These are phyloP conservation scores for Corchorus capsularis DNA, from an alignment of 345 rosid species.

Conservation along the genomic window DNA sequence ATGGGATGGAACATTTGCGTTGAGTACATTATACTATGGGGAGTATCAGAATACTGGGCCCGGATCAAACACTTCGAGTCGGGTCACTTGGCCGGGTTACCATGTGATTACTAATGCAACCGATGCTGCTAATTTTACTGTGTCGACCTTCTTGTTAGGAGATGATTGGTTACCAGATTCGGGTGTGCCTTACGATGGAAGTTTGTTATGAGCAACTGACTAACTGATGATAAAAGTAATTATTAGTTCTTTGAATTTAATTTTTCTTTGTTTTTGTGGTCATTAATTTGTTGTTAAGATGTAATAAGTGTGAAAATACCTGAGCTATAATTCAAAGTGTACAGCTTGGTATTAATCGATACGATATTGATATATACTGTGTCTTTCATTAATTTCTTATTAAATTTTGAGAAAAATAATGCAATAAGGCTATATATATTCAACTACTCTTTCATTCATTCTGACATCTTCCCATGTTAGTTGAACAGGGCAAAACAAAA, in stretches of 20 bases:
- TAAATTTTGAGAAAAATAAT: neutral
- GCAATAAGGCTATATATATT: neutral
- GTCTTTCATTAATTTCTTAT: too few species aligned
- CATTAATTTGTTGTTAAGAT: neutral
- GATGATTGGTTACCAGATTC: conserved; percentile 68
- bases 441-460: neutral
- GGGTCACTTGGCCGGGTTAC: conserved; percentile 79
- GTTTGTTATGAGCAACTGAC: conserved; percentile 30
- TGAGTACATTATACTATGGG: conserved; percentile 70
- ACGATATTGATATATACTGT: neutral
- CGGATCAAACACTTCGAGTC: conserved; percentile 53
- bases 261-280: neutral
- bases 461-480: neutral
- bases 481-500: neutral
- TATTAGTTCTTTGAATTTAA: neutral
- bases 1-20: conserved; percentile 69
- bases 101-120: conserved; percentile 48
- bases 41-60: conserved; percentile 70
- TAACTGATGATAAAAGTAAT: neutral
- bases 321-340: conserved; percentile 14
- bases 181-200: conserved; percentile 55
- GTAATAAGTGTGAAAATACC: neutral
- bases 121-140: conserved; percentile 73
- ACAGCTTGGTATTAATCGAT: neutral
- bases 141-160: conserved; percentile 60